Evolutionary conservation across 495 filamentous ascomycete species (phyloP).

Genomic region (Halenospora varia): DNA sequence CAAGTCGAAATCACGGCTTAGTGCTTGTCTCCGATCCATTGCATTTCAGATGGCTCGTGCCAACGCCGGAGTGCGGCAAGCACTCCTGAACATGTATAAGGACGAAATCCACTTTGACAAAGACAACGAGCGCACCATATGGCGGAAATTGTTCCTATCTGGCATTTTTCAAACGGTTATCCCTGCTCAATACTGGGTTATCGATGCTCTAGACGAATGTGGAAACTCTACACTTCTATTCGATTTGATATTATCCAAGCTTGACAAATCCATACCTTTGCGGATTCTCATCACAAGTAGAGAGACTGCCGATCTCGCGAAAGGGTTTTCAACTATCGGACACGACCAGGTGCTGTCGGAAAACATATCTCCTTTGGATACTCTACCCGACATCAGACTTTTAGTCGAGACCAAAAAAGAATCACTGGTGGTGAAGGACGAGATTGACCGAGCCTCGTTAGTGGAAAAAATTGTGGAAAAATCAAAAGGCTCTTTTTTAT

Average conservation of each 20-base stretch:
- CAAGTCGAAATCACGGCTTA: slow-evolving; percentile 24
- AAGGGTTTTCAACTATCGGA: slow-evolving; percentile 4
- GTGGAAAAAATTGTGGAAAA: slow-evolving; percentile 29
- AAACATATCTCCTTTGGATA: slow-evolving; percentile 19
- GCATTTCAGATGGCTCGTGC: slow-evolving; percentile 36
- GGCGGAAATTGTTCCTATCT: slow-evolving; percentile 36
- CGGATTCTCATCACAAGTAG: slow-evolving; percentile 15
- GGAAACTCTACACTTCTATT: slow-evolving; percentile 2
- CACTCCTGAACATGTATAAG: slow-evolving; percentile 23
- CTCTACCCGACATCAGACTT: slow-evolving; percentile 22
- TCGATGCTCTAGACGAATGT: slow-evolving; percentile 42
- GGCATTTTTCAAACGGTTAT: slow-evolving; percentile 24
- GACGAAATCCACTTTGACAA: slow-evolving; percentile 21
- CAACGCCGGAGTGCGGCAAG: slow-evolving; percentile 12
- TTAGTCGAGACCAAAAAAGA: slow-evolving; percentile 19
- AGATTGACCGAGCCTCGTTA: slow-evolving; percentile 14
- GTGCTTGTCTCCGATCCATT: slow-evolving; percentile 30
- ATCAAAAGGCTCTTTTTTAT: slow-evolving; percentile 34
- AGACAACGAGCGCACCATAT: slow-evolving; percentile 29
- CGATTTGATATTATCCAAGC: slow-evolving; percentile 10
- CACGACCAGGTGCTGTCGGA: neutral
- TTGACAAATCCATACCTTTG: neutral
- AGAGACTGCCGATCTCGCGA: neutral
- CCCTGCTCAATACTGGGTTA: slow-evolving; percentile 35
- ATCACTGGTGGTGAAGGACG: slow-evolving; percentile 12